phyloP scores from a whole-genome alignment of 306 rosid genomes.

The Purshia tridentata region DNA sequence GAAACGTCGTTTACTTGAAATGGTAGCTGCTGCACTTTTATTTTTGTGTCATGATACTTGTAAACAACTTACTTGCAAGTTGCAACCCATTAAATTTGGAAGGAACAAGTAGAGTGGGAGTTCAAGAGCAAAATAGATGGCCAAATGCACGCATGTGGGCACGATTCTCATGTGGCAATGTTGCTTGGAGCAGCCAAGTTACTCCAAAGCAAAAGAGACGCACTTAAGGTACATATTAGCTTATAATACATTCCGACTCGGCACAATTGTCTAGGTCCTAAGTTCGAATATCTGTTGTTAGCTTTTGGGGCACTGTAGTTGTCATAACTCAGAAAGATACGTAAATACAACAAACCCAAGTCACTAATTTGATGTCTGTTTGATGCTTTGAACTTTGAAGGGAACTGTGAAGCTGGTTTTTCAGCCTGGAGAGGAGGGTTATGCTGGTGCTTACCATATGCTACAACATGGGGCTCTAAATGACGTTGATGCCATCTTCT shows the following conservation, averaged over 20 bases:
- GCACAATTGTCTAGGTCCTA: too few relatives aligned
- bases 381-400: constrained; percentile 22
- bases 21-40: not conserved
- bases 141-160: constrained; percentile 43
- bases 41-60: not conserved
- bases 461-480: constrained; percentile 31
- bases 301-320: too few relatives aligned
- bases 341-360: not conserved
- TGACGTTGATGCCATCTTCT: constrained; percentile 34
- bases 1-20: not conserved
- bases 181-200: constrained; percentile 45
- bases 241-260: not conserved
- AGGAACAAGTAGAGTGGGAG: constrained; percentile 46
- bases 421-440: constrained; percentile 46
- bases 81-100: not conserved
- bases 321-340: too few relatives aligned
- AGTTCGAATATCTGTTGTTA: too few relatives aligned
- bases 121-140: constrained; percentile 40
- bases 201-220: constrained; percentile 28
- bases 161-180: constrained; percentile 47
- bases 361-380: not conserved
- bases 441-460: constrained; percentile 44
- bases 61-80: too few relatives aligned
- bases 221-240: constrained; percentile 12
- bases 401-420: constrained; percentile 49